phyloP scores from a whole-genome alignment of 148 eudicot genomes.

The Heliamphora exappendiculata region DNA sequence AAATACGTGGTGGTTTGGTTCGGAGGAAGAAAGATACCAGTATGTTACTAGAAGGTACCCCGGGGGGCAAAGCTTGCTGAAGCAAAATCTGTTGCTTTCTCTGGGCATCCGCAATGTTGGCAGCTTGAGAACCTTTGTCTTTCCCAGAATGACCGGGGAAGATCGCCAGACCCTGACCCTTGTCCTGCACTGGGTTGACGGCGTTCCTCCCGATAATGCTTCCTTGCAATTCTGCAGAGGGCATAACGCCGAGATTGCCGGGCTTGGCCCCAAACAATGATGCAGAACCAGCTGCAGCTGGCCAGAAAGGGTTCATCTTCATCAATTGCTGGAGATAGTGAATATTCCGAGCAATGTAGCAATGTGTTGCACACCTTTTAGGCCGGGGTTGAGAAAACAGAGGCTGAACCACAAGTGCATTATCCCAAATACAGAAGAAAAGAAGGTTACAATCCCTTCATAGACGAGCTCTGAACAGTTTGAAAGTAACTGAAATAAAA shows the following conservation, averaged over 20 bases:
- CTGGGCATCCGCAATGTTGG: conserved; percentile 45
- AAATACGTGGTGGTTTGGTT: too few species aligned
- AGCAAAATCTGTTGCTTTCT: conserved; percentile 64
- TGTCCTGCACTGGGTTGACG: conserved; percentile 44
- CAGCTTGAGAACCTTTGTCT: conserved; percentile 50
- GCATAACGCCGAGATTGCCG: conserved; percentile 54
- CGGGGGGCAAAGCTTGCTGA: conserved; percentile 72
- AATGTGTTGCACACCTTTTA: conserved; percentile 83
- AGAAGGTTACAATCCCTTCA: background rate
- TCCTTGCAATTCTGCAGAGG: conserved; percentile 55
- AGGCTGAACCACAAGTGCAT: conserved; percentile 35
- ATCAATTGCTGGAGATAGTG: conserved; percentile 59
- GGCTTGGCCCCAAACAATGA: conserved; percentile 71
- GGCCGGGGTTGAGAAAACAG: conserved; percentile 68
- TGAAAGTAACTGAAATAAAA: background rate
- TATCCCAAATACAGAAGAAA: background rate
- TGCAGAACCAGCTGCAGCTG: conserved; percentile 48
- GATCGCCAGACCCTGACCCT: conserved; percentile 45
- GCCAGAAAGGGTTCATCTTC: conserved; percentile 85
- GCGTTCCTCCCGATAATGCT: conserved; percentile 36
- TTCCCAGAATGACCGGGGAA: conserved; percentile 52
- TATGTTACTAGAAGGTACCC: conserved; percentile 53
- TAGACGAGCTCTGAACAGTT: background rate
- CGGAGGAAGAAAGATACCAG: conserved; percentile 36
- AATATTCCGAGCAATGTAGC: conserved; percentile 70